A percentile compares a stretch with the other conserved stretches of the same genome.
Conservation (phyloP, 1,284 basidiomycete genomes). For the Trametes versicolor region DNA sequence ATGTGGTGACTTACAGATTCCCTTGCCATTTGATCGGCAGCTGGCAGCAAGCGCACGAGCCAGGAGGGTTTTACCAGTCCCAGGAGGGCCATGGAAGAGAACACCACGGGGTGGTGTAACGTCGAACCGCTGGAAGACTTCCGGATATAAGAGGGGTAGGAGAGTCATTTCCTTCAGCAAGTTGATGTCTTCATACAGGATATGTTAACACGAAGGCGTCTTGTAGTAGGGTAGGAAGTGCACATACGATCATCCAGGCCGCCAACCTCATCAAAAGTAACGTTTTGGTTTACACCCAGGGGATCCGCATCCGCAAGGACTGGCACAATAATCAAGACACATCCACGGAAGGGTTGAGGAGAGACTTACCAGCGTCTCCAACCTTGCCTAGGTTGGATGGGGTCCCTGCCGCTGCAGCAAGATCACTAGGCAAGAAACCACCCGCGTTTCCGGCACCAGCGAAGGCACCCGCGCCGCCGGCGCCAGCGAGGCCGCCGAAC, state of each 20-base stretch:
- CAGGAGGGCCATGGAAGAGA: conserved; percentile 96
- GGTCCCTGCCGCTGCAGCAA: conserved; percentile 71
- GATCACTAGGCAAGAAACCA: conserved; percentile 66
- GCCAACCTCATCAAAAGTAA: conserved; percentile 98
- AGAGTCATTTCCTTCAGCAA: conserved; percentile 99
- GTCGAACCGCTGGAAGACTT: conserved; percentile 95
- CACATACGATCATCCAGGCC: conserved; percentile 91
- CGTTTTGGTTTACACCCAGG: conserved; percentile 91
- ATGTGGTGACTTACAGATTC: conserved; percentile 73
- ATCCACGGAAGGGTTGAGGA: conserved; percentile 10
- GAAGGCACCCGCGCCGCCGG: conserved; percentile 54
- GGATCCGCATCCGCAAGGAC: conserved; percentile 98
- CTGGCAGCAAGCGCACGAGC: conserved; percentile 96
- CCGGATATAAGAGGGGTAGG: conserved; percentile 94
- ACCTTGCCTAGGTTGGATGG: conserved; percentile 87
- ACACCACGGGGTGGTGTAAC: conserved; percentile 97
- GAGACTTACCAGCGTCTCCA: conserved; percentile 71
- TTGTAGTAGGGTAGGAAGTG: conserved; percentile 6
- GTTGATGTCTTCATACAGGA: conserved; percentile 80
- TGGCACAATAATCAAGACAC: conserved; percentile 41
- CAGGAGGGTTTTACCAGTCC: conserved; percentile 93
- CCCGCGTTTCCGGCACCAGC: conserved; percentile 59
- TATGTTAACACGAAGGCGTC: conserved; percentile 8
- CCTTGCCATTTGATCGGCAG: conserved; percentile 89
- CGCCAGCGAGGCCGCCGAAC: conserved; percentile 53